Evolutionary conservation across 2,329 filamentous ascomycete species (phyloP).

Genomic region (Rutstroemia sp.): DNA sequence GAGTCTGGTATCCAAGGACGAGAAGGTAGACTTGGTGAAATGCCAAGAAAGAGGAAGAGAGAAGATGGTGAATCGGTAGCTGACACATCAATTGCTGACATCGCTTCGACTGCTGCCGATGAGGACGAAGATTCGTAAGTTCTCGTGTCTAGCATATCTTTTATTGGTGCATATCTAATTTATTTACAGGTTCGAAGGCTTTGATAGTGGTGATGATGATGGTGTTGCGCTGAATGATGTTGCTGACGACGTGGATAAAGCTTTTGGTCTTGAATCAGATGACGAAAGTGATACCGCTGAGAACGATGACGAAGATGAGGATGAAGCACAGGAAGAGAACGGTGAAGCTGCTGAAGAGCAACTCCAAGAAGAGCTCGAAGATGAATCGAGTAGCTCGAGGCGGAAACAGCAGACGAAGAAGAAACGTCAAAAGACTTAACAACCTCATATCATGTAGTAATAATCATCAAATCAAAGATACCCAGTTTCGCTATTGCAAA

Average conservation of each 20-base stretch:
- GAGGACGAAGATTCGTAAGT: slow-evolving; percentile 26
- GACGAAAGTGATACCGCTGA: slow-evolving; percentile 31
- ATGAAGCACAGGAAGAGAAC: slow-evolving; percentile 20
- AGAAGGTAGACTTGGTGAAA: slow-evolving; percentile 75
- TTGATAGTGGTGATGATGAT: slow-evolving; percentile 34
- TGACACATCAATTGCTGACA: slow-evolving; percentile 32
- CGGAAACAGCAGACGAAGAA: slow-evolving; percentile 22
- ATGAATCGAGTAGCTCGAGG: slow-evolving; percentile 17
- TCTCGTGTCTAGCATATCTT: not conserved
- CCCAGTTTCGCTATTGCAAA: not conserved
- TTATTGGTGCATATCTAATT: not conserved
- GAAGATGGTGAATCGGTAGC: slow-evolving; percentile 46
- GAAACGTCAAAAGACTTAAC: slow-evolving; percentile 27
- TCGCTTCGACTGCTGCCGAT: slow-evolving; percentile 24
- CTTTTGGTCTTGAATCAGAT: slow-evolving; percentile 29
- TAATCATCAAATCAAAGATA: not conserved
- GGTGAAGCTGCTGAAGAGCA: slow-evolving; percentile 26
- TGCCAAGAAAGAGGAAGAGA: slow-evolving; percentile 70
- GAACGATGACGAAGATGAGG: slow-evolving; percentile 27
- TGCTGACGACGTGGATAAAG: slow-evolving; percentile 24
- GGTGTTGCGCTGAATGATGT: slow-evolving; percentile 25
- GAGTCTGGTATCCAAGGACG: slow-evolving; percentile 55
- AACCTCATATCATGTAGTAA: not conserved
- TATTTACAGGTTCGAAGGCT: slow-evolving; percentile 38
- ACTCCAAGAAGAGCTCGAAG: slow-evolving; percentile 25